These are phyloP conservation scores for Fibroporia radiculosa DNA, from an alignment of 768 basidiomycete species.

Conservation along the genomic window DNA sequence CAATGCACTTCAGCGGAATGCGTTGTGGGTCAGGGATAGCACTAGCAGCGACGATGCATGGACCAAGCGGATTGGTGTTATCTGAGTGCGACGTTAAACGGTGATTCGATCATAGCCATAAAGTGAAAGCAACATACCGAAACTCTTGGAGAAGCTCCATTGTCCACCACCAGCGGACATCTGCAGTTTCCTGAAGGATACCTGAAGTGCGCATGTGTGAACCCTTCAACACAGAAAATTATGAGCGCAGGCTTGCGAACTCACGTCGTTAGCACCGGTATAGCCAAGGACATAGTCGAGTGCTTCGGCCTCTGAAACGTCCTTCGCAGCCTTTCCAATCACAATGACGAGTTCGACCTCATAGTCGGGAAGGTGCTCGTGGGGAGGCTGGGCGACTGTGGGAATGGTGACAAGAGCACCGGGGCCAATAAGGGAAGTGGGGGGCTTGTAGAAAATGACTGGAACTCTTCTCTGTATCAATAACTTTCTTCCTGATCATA, in stretches of 20 bases:
- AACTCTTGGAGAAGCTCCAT: slow-evolving; percentile 85
- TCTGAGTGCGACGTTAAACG: slow-evolving; percentile 28
- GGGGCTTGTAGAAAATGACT: slow-evolving; percentile 75
- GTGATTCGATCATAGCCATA: background rate
- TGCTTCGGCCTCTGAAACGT: slow-evolving; percentile 75
- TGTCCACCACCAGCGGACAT: slow-evolving; percentile 61
- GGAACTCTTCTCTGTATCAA: slow-evolving; percentile 39
- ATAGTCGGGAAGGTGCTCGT: slow-evolving; percentile 71
- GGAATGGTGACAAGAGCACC: slow-evolving; percentile 60
- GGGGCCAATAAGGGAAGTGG: slow-evolving; percentile 63
- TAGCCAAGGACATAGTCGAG: slow-evolving; percentile 84
- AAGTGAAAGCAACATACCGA: slow-evolving; percentile 42
- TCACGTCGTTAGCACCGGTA: slow-evolving; percentile 72
- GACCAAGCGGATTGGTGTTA: slow-evolving; percentile 71
- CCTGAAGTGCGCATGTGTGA: slow-evolving; percentile 33
- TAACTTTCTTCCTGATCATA: background rate
- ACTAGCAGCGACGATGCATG: slow-evolving; percentile 64
- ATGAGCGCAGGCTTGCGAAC: no score
- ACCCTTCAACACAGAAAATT: no score
- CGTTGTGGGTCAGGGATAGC: slow-evolving; percentile 60
- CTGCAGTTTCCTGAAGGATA: slow-evolving; percentile 81
- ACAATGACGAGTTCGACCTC: slow-evolving; percentile 79
- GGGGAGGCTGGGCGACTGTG: slow-evolving; percentile 56
- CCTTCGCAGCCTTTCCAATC: slow-evolving; percentile 73
- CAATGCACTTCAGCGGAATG: slow-evolving; percentile 49